Conservation (phyloP, 805 yeast species). For the Ogataea populi-albae region DNA sequence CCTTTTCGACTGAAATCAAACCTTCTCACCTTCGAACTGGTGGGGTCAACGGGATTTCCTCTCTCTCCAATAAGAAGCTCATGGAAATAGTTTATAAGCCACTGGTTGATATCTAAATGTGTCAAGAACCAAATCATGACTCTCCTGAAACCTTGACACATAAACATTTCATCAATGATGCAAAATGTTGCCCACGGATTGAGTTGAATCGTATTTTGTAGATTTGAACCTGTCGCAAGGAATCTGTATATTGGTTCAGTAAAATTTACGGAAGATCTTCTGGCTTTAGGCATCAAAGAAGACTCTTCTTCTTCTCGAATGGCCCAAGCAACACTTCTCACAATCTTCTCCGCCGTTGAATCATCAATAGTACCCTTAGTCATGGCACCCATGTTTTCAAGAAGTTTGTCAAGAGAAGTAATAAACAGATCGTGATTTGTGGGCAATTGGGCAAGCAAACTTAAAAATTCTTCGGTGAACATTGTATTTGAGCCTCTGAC, state of each 20-base stretch:
- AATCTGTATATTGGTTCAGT: conserved; percentile 41
- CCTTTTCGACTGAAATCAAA: conserved; percentile 58
- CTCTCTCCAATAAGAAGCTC: conserved; percentile 57
- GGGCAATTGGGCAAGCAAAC: conserved; percentile 23
- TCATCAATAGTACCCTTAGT: conserved; percentile 25
- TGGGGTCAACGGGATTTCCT: conserved; percentile 35
- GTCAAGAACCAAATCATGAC: conserved; percentile 67
- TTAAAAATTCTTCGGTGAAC: conserved; percentile 28
- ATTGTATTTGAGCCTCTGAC: conserved; percentile 57
- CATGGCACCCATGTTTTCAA: conserved; percentile 26
- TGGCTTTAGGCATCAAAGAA: conserved; percentile 21
- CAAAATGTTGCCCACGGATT: conserved; percentile 54
- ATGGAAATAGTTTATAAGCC: conserved; percentile 59
- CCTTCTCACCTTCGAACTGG: conserved; percentile 15
- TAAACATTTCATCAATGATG: conserved; percentile 66
- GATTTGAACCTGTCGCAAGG: conserved; percentile 42
- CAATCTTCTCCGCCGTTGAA: conserved; percentile 37
- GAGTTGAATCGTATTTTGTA: conserved; percentile 46
- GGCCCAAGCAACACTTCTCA: conserved; percentile 53
- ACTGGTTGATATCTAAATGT: conserved; percentile 53
- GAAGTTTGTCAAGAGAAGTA: conserved; percentile 28
- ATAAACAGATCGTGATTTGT: conserved; percentile 22
- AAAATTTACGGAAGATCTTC: conserved; percentile 15
- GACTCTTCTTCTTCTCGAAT: conserved; percentile 33
- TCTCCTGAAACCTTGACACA: conserved; percentile 64